Conservation (phyloP, 768 basidiomycete genomes). For the Galerina marginata region DNA sequence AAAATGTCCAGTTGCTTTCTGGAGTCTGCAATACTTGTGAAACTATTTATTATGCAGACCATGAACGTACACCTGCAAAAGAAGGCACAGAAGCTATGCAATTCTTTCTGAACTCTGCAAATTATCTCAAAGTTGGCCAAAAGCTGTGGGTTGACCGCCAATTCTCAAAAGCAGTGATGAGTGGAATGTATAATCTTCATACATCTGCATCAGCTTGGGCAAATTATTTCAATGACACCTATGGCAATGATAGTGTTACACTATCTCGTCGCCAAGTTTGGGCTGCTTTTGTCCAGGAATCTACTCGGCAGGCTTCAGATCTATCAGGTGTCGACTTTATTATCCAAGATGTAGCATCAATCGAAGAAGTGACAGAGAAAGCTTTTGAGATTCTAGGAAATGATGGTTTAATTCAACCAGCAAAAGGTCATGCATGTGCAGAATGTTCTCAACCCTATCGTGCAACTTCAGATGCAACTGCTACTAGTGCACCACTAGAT, state of each 20-base stretch:
- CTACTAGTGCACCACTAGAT: too few relatives aligned
- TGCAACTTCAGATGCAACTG: background rate
- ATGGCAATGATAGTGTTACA: constrained; percentile 3
- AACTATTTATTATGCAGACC: constrained; percentile 4
- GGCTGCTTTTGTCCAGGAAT: constrained; percentile 15
- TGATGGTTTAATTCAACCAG: constrained; percentile 6
- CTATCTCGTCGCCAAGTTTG: background rate
- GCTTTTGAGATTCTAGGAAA: constrained; percentile 15
- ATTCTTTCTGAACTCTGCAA: constrained; percentile 13
- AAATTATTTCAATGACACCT: constrained; percentile 22
- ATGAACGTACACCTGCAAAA: background rate
- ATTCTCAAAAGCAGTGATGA: constrained; percentile 23
- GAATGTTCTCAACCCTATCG: constrained; percentile 20
- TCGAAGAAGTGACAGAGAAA: constrained; percentile 2
- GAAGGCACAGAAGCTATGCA: background rate
- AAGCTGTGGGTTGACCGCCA: constrained; percentile 14
- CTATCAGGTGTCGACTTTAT: background rate
- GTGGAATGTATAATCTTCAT: constrained; percentile 23
- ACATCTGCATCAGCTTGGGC: constrained; percentile 11
- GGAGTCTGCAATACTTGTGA: constrained; percentile 3
- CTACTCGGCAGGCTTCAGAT: constrained; percentile 8
- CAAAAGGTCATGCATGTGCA: constrained; percentile 15
- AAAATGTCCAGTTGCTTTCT: constrained; percentile 6
- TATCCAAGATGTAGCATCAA: background rate
- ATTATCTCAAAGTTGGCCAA: constrained; percentile 18